A percentile compares a stretch with the other conserved stretches of the same genome.
These are phyloP conservation scores for Neurospora sp. DNA, from an alignment of 495 filamentous ascomycete species.

Conservation along the genomic window DNA sequence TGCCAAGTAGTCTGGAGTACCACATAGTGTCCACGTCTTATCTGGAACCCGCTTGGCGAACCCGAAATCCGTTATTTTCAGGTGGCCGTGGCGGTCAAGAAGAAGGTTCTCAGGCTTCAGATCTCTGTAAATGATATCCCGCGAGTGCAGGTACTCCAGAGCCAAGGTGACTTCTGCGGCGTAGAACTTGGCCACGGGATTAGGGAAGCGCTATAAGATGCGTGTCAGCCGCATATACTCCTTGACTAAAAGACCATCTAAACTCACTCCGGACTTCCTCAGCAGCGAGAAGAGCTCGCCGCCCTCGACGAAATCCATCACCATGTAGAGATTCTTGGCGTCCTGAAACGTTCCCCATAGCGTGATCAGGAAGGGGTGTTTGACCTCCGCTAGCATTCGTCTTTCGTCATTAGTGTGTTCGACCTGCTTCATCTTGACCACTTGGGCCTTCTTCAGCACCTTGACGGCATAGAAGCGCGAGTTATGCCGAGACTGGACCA, in stretches of 20 bases:
- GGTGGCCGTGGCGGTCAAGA: slow-evolving; percentile 88
- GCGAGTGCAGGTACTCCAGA: slow-evolving; percentile 87
- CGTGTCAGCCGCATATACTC: background rate
- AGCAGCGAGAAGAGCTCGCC: slow-evolving; percentile 93
- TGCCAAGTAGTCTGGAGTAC: slow-evolving; percentile 96
- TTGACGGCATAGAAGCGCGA: slow-evolving; percentile 96
- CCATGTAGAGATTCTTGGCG: slow-evolving; percentile 93
- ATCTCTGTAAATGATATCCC: slow-evolving; percentile 96
- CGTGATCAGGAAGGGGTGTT: slow-evolving; percentile 95
- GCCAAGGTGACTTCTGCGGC: slow-evolving; percentile 94
- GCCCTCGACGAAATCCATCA: slow-evolving; percentile 99
- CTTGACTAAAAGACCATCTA: background rate
- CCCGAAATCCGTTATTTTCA: slow-evolving; percentile 98
- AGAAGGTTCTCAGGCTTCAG: slow-evolving; percentile 94
- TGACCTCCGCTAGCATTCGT: slow-evolving; percentile 85
- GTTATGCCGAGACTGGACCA: slow-evolving; percentile 96
- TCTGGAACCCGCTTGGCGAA: slow-evolving; percentile 98
- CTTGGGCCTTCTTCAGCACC: slow-evolving; percentile 94
- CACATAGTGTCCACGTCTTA: slow-evolving; percentile 98
- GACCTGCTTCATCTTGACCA: slow-evolving; percentile 99
- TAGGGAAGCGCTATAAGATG: slow-evolving; percentile 78
- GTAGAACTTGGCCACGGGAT: slow-evolving; percentile 98
- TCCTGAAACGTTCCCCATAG: slow-evolving; percentile 98
- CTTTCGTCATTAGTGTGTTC: slow-evolving; percentile 98
- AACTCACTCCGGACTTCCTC: slow-evolving; percentile 86